Percentiles rank a stretch among this genome's conserved stretches.
Conservation (phyloP, 2,329 filamentous ascomycete genomes). For the Pseudogymnoascus destructans region DNA sequence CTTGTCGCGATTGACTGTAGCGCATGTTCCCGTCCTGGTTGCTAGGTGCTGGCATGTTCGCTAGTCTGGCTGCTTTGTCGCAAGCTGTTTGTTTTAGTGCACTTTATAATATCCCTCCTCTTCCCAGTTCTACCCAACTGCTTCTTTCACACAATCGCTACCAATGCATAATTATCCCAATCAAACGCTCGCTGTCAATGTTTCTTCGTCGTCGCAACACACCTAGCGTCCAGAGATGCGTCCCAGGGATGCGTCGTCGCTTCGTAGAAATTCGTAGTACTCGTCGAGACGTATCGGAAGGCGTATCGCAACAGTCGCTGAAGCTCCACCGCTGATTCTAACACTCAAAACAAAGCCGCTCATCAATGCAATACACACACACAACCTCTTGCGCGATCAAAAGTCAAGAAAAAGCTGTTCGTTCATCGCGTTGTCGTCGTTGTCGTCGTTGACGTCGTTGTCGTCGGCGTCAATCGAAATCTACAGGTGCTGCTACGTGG, state of each 20-base stretch:
- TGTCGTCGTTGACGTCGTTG: no score
- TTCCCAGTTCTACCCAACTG: not conserved
- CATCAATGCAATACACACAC: not conserved
- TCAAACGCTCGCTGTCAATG: not conserved
- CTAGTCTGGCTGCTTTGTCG: not conserved
- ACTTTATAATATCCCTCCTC: not conserved
- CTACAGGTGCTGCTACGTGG: not conserved
- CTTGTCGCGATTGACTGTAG: not conserved
- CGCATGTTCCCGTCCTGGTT: not conserved
- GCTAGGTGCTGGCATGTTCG: not conserved
- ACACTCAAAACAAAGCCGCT: not conserved
- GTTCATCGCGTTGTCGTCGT: not conserved
- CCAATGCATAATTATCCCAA: not conserved
- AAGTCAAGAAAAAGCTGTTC: not conserved
- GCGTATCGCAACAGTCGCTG: not conserved
- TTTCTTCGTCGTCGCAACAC: not conserved
- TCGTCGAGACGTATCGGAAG: not conserved
- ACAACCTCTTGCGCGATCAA: not conserved
- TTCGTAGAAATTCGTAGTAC: not conserved
- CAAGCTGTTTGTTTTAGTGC: not conserved
- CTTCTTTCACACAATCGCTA: not conserved
- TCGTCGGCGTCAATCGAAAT: not conserved
- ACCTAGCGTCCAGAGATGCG: not conserved
- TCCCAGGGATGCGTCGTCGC: not conserved
- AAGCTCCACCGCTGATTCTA: not conserved